Evolutionary conservation across 176 grass and related monocot species (phyloP), one percentile per base, ranked within the genome.

Genomic region (Ensete glaucum): DNA sequence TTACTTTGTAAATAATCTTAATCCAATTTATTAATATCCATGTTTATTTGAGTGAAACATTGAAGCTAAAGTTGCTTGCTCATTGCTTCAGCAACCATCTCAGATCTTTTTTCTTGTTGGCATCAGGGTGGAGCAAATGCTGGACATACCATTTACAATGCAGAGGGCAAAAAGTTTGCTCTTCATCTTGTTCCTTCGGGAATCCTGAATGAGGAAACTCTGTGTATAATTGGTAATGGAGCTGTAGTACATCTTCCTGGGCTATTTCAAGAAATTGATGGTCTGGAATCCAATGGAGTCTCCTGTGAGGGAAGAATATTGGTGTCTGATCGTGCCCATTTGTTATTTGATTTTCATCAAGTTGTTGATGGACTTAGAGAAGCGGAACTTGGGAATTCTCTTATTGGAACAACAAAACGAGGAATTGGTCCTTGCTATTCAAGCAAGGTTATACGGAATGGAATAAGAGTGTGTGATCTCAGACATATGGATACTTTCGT

Each of bases 321-420:
- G 62, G 90, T 98, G 22, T 93, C 94, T 29, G 90, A 98, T 48
- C 90, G 88, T 21, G 86, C 94, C 12, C 94, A 93, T 88, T 82
- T 98, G 71, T 85, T 98, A 65, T 93, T 98, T 82, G 94, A 93
- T 83, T 81, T 98, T 23, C 94, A 98, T 85, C 94, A 98, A 76
- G 25, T 50, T 85, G 88, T 98, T 23, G 90, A 98, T 55, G 94
- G 90, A 8, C 86, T 98, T 27, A 85, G 94, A 73, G 90, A 98
- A 76, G 84, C 76, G 23, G 94, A 98, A 54, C 85, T 93, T 48
- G 85, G 73, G 11, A 86, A 76, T 53, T 88, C 87, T 12, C 56
- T 98, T 51, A 93, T 98, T 78, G 88, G 94, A 59, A 93, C 94
- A 79, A 98, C 90, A 50, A 98, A 89, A 50, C 78, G 90, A 23